A percentile compares a stretch with the other conserved stretches of the same genome.
phyloP scores from a whole-genome alignment of 495 filamentous ascomycete species.

The Copromyces sp. region DNA sequence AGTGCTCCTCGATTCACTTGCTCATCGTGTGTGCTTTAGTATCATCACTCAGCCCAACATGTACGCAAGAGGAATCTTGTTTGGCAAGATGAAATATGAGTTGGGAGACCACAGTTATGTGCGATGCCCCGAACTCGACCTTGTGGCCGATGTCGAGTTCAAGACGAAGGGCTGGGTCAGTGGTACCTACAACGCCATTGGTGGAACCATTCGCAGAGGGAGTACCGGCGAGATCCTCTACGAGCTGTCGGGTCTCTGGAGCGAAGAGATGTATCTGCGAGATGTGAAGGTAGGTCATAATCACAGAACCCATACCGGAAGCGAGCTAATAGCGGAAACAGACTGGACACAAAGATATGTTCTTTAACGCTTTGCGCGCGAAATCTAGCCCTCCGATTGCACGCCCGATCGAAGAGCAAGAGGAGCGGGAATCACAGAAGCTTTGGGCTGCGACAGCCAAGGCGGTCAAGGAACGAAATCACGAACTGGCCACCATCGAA shows the following conservation, averaged over 20 bases:
- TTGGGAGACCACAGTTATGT: constrained; percentile 93
- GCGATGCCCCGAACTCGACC: constrained; percentile 75
- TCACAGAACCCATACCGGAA: constrained; percentile 1
- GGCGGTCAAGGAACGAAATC: constrained; percentile 74
- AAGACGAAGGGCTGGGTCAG: constrained; percentile 98
- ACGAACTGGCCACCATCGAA: constrained; percentile 84
- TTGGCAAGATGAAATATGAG: constrained; percentile 99
- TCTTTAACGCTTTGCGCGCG: constrained; percentile 76
- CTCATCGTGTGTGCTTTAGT: constrained; percentile 30
- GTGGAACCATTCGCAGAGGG: constrained; percentile 83
- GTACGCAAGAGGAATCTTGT: constrained; percentile 95
- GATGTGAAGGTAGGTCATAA: constrained; percentile 55
- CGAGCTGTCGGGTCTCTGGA: constrained; percentile 90
- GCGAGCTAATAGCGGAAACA: constrained; percentile 21
- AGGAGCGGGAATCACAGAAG: constrained; percentile 78
- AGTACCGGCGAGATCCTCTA: constrained; percentile 76
- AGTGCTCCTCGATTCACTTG: not conserved
- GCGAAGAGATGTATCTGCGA: constrained; percentile 84
- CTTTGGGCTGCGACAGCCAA: constrained; percentile 73
- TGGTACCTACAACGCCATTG: constrained; percentile 92
- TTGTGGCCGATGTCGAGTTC: constrained; percentile 93
- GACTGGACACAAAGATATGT: constrained; percentile 78
- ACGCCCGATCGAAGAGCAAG: constrained; percentile 76
- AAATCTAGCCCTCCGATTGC: constrained; percentile 66
- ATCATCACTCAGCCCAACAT: constrained; percentile 96